Evolutionary conservation across 2,329 filamentous ascomycete species (phyloP).

Genomic region (Akanthomyces uredinophilus): DNA sequence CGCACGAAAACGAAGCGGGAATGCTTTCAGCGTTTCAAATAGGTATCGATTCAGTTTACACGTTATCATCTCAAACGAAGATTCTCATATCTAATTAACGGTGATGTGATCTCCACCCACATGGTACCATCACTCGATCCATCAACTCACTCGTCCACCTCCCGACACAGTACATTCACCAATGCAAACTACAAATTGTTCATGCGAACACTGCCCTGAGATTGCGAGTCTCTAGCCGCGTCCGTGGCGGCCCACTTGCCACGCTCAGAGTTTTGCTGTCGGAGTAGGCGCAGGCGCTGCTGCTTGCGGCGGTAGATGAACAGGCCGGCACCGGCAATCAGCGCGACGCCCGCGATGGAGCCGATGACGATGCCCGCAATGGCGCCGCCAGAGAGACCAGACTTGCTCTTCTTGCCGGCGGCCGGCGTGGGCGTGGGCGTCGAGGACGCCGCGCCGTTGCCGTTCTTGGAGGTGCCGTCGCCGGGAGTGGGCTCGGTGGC

Average conservation of each 20-base stretch:
- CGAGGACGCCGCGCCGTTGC: conserved; percentile 12
- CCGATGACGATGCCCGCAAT: conserved; percentile 75
- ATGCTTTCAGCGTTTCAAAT: neutral
- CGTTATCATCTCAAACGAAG: neutral
- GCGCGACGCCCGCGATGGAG: conserved; percentile 54
- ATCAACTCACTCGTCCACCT: neutral
- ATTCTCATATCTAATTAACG: neutral
- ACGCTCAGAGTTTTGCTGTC: conserved; percentile 23
- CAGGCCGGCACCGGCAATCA: conserved; percentile 57
- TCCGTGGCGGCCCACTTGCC: conserved; percentile 23
- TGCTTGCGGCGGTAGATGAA: conserved; percentile 42
- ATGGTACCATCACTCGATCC: neutral
- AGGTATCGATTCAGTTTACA: conserved; percentile 1
- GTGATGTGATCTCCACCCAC: neutral
- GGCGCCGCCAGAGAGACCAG: conserved; percentile 56
- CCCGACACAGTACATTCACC: neutral
- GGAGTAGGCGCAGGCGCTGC: conserved; percentile 19
- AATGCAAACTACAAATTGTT: conserved; percentile 8
- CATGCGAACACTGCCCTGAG: conserved; percentile 14
- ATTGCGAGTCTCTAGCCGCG: conserved; percentile 19
- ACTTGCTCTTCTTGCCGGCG: conserved; percentile 21
- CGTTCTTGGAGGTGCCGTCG: conserved; percentile 17
- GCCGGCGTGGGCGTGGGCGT: conserved; percentile 1
- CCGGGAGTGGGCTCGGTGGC: conserved; percentile 28
- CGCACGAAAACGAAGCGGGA: too few species aligned